These are phyloP conservation scores for Sordariomycetes sp. DNA, from an alignment of 2,329 filamentous ascomycete species.

Conservation along the genomic window DNA sequence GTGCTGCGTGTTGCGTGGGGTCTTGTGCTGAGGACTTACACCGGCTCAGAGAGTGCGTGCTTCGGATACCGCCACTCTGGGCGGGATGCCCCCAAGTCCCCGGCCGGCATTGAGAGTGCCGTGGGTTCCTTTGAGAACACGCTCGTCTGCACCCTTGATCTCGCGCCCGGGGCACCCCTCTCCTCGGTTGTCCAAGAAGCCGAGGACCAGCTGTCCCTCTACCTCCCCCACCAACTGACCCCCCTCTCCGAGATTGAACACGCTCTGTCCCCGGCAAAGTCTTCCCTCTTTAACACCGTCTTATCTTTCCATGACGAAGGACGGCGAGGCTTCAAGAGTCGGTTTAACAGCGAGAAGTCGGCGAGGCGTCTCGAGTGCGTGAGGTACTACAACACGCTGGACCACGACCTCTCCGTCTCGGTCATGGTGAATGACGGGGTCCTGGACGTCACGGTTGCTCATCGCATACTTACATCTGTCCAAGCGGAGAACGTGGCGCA, in stretches of 20 bases:
- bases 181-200: slow-evolving; percentile 16
- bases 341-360: slow-evolving; percentile 13
- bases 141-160: slow-evolving; percentile 18
- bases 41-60: slow-evolving; percentile 34
- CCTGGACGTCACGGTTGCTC: slow-evolving; percentile 28
- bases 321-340: slow-evolving; percentile 18
- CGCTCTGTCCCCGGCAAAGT: slow-evolving; percentile 24
- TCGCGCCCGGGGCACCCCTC: slow-evolving; percentile 19
- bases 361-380: slow-evolving; percentile 18
- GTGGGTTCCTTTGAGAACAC: slow-evolving; percentile 32
- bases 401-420: slow-evolving; percentile 32
- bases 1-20: slow-evolving; percentile 48
- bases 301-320: slow-evolving; percentile 31
- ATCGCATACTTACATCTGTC: slow-evolving; percentile 24
- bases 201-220: slow-evolving; percentile 15
- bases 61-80: slow-evolving; percentile 39
- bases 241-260: slow-evolving; percentile 32
- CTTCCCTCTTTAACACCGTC: slow-evolving; percentile 35
- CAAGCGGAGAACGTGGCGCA: slow-evolving; percentile 34
- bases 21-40: slow-evolving; percentile 39
- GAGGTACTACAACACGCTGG: slow-evolving; percentile 25
- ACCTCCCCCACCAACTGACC: slow-evolving; percentile 27
- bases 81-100: slow-evolving; percentile 26
- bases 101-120: slow-evolving; percentile 23
- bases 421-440: slow-evolving; percentile 24